A percentile compares a stretch with the other conserved stretches of the same genome.
phyloP scores from a whole-genome alignment of 371 early-diverging fungal species.

The Apophysomyces sp. region DNA sequence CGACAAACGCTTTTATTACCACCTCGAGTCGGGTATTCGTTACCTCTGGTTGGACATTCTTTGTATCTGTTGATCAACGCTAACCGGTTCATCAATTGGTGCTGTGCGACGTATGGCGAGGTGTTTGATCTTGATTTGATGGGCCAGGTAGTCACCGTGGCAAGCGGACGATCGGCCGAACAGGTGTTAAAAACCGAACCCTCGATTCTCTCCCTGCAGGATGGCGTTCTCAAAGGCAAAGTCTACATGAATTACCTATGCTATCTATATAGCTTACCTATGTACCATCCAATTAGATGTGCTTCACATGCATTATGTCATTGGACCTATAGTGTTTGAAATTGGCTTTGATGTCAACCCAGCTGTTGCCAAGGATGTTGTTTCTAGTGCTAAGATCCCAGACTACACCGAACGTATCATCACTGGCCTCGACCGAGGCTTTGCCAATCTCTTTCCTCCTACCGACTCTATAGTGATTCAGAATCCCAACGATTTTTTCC shows the following conservation, averaged over 20 bases:
- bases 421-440: conserved; percentile 18
- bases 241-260: neutral
- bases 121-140: conserved; percentile 22
- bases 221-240: conserved; percentile 31
- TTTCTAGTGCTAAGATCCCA: conserved; percentile 19
- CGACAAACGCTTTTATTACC: conserved; percentile 26
- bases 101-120: conserved; percentile 32
- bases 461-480: conserved; percentile 5
- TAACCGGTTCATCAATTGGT: conserved; percentile 35
- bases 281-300: conserved; percentile 19
- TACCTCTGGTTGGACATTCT: conserved; percentile 37
- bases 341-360: conserved; percentile 33
- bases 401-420: conserved; percentile 18
- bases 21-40: conserved; percentile 28
- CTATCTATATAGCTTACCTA: neutral
- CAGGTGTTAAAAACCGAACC: conserved; percentile 27
- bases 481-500: conserved; percentile 21
- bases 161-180: conserved; percentile 26
- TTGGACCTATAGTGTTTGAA: conserved; percentile 21
- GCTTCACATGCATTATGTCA: conserved; percentile 30
- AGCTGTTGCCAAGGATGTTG: conserved; percentile 15
- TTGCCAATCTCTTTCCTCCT: conserved; percentile 9
- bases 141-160: conserved; percentile 23
- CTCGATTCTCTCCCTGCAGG: conserved; percentile 22
- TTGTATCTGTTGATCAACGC: conserved; percentile 20